Evolutionary conservation across 179 eudicot genomes (phyloP), one percentile per base, ranked within the genome.

Genomic region (Carnegiea gigantea): DNA sequence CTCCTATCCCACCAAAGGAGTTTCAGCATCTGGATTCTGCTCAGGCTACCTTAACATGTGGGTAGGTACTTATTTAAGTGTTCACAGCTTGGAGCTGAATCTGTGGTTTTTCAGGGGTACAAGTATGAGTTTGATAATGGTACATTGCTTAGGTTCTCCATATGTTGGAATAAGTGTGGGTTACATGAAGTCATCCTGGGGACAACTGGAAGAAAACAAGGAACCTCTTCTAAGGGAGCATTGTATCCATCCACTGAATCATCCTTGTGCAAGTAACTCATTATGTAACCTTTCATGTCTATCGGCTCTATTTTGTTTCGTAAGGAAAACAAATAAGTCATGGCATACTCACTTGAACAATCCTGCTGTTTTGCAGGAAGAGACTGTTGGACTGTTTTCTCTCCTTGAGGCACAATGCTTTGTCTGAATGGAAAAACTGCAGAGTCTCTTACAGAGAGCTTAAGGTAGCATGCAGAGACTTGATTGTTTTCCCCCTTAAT

Each of bases 181-280:
- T 84, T 92, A 89, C 97, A 92, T 78, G 97, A 94, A 83, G 97
- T 92, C 76, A 87, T 94, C 82, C 93, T 95, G 75, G 99, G 99
- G 73, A 95, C 94, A 12, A 94, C 98, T 54, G 99, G 99, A 54
- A 89, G 99, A 85, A 94, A 92, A 85, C 98, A 95, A 81, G 99
- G 99, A 43, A 94, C 98, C 80, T 94, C 99, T 83, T 89, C 92
- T 15, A 94, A 95, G 88, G 99, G 96, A 73, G 95, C 98, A 24
- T 36, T 87, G 48, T 90, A 76, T 81, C 94, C 98, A 68, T 91
- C 97, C 71, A 92, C 98, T 2, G 89, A 92, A 83, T 91, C 98
- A 83, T 86, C 92, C 78, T 83, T 94, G 85, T 95, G 99, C 99
- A 95, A 93, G 98, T 95, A 90, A 86, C 23, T 18, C 70, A 18